Conservation (phyloP, 202 grass and related monocot genomes). For the Setaria italica region DNA sequence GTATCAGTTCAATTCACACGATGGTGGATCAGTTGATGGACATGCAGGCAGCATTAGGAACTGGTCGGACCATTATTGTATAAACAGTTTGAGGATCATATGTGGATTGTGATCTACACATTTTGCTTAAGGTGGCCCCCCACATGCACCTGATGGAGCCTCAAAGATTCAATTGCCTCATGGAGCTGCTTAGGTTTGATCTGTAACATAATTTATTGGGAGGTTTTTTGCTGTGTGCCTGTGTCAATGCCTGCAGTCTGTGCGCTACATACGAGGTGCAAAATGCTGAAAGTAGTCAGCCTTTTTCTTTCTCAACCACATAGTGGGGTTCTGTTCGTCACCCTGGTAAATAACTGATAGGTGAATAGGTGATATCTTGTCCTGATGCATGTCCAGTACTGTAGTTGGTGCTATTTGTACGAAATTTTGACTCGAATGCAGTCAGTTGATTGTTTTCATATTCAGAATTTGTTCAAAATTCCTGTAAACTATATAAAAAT, state of each 20-base stretch:
- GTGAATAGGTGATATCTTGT: constrained; percentile 41
- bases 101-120: constrained; percentile 6
- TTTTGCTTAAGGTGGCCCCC: not conserved
- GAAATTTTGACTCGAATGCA: constrained; percentile 53
- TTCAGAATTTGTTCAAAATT: constrained; percentile 19
- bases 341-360: constrained; percentile 49
- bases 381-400: constrained; percentile 31
- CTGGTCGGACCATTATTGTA: constrained; percentile 25
- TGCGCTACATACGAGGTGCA: constrained; percentile 6
- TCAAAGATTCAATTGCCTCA: not conserved
- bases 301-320: constrained; percentile 30
- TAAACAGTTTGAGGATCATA: constrained; percentile 20
- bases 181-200: constrained; percentile 15
- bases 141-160: not conserved
- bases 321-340: not conserved
- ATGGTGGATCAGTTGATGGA: constrained; percentile 34
- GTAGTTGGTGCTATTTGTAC: constrained; percentile 49
- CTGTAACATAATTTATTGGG: constrained; percentile 44
- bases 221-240: constrained; percentile 16
- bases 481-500: not conserved
- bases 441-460: constrained; percentile 33
- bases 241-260: constrained; percentile 16
- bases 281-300: constrained; percentile 26
- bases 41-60: constrained; percentile 30
- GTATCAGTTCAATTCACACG: constrained; percentile 34